Base-by-base conservation (phyloP, 768 basidiomycete species). In the Cystobasidiopsis lactophilus region DNA sequence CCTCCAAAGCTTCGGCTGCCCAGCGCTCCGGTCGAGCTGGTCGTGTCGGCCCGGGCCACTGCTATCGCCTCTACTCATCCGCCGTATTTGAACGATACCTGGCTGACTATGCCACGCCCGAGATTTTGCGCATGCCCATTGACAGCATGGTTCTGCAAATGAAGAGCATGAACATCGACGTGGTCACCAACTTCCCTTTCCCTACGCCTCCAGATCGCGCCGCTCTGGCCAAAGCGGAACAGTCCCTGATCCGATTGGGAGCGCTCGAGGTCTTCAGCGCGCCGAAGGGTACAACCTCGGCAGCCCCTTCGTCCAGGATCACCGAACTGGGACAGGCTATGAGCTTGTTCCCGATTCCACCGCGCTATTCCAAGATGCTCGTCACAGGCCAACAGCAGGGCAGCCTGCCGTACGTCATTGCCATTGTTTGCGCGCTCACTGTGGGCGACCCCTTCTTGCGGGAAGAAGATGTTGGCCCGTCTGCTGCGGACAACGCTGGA, bases 161-260 rank as follows among this genome's bases (percentile, higher is more conserved):
- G 91, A 98, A 98, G 71, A 79, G 78, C 66, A 95, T 98, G 88
- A 85, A 91, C 63, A 91, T 98, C 54, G 88, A 96, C 62, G 74
- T 85, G 1, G 85, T 96, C 37, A 73, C 85, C 60, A 96, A 96
- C 69, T 98, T 98, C 66, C 93, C 93, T 16, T 96, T 96, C 68
- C 93, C 93, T 1, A 95, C 93, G 0, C 81, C 91, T 14, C 93
- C 93, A 0, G 84, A 93, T 65, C 75, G 80, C 35, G 61, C 66
- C 10, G 74, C 76, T 3, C 71, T 98, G 40, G 73, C 71, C 53
- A 80, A 79, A 62, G 86, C 93, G 2, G 89, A 98, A 67, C 77
- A 72, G 43, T 72, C 79, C 3, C 71, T 98, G 38, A 75, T 72
- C 18, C 74, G 84, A 60, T 76, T 98, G 10, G 88, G 86, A 23